Evolutionary conservation across 192 early-diverging fungal genomes (phyloP), one percentile per base, ranked within the genome.

Genomic region (Blastocladiella britannica): DNA sequence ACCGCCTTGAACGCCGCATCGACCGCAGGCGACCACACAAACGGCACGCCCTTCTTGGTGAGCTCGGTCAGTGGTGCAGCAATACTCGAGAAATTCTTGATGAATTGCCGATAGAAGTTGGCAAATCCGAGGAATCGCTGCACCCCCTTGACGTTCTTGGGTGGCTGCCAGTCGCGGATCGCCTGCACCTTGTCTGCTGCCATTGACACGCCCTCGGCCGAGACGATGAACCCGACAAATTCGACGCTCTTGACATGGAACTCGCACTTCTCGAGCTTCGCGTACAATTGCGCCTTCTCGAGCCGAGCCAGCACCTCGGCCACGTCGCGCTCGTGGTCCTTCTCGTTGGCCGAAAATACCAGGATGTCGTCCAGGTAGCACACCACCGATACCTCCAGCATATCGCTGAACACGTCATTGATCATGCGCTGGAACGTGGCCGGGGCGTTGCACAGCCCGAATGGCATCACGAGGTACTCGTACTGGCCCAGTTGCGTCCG

Each of bases 361-460:
- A 76, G 23, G 12, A 76, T 66, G 29, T 67, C 64, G 25, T 71
- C 69, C 2, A 76, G 47, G 52, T 72, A 77, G 0, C 67, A 56
- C 27, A 64, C 59, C 43, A 59, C 64, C 22, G 57, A 57, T 0
- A 60, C 3, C 29, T 73, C 66, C 0, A 74, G 27, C n/a, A 63
- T 26, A 4, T 70, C 70, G 0, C 54, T 9, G 29, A 84, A 60
- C 2, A 70, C 51, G n/a, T 72, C 62, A 53, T 79, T 73, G 20
- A 80, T 74, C 1, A 73, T 51, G 0, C 58, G 55, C 59, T 75
- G 70, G 62, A 86, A 84, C 0, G 71, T 65, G 0, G 70, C 76
- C 0, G 79, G 76, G 0, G 72, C 74, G 58, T 82, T 83, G 22
- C 65, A 69, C 2, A 84, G 55, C 0, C 82, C 81, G 55, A 82